These are phyloP conservation scores for Neoboletus brunneissimus DNA, from an alignment of 768 basidiomycete genomes.

Conservation along the genomic window DNA sequence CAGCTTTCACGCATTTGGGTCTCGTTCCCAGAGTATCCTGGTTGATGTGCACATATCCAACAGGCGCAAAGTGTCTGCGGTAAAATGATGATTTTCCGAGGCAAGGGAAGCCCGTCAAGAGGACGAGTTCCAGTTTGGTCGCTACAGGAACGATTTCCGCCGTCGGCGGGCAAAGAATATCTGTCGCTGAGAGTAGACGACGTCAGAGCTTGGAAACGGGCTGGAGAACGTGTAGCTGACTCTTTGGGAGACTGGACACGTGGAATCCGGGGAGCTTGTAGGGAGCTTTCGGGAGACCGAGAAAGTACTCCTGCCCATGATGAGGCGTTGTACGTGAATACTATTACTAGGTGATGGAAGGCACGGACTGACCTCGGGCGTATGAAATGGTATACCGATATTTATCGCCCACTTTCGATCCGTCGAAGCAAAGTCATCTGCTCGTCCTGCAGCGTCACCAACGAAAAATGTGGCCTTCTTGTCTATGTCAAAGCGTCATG, in stretches of 20 bases:
- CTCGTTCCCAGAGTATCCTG: slow-evolving; percentile 80
- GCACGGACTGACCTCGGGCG: slow-evolving; percentile 66
- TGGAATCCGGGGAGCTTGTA: slow-evolving; percentile 66
- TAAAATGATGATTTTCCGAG: slow-evolving; percentile 86
- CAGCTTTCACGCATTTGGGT: slow-evolving; percentile 67
- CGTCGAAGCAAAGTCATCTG: slow-evolving; percentile 71
- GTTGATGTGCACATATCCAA: slow-evolving; percentile 79
- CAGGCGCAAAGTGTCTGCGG: slow-evolving; percentile 58
- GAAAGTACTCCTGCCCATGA: slow-evolving; percentile 72
- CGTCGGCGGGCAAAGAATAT: slow-evolving; percentile 25
- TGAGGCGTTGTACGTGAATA: not conserved
- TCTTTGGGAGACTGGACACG: slow-evolving; percentile 43
- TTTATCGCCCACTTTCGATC: slow-evolving; percentile 88
- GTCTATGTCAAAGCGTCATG: slow-evolving; percentile 43
- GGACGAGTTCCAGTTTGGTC: slow-evolving; percentile 44
- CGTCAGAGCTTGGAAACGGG: not conserved
- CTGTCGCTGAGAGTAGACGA: slow-evolving; percentile 36
- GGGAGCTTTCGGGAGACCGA: slow-evolving; percentile 44
- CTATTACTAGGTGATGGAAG: not conserved
- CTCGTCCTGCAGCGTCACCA: slow-evolving; percentile 87
- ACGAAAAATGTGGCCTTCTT: slow-evolving; percentile 68
- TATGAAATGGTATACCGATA: slow-evolving; percentile 66
- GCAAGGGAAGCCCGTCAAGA: slow-evolving; percentile 62
- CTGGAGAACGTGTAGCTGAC: slow-evolving; percentile 14
- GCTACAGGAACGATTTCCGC: slow-evolving; percentile 14